Percentiles rank a stretch among this genome's conserved stretches.
Evolutionary conservation across 2,329 filamentous ascomycete genomes (phyloP).

Genomic region (Fusarium beomiforme): DNA sequence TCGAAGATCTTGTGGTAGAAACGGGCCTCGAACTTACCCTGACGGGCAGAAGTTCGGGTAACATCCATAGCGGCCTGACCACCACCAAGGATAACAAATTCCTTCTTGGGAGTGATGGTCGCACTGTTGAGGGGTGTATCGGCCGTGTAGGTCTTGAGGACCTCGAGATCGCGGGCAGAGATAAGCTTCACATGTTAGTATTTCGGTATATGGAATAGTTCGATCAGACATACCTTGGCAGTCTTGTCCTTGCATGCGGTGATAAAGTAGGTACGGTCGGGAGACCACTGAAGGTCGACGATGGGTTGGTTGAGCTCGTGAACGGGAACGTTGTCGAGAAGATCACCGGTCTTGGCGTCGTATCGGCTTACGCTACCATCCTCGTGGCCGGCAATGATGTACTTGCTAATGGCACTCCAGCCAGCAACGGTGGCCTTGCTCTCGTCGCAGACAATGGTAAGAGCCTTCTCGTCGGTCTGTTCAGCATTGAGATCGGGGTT

Average conservation of each 20-base stretch:
- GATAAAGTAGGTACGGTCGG: slow-evolving; percentile 97
- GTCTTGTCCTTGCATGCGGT: slow-evolving; percentile 98
- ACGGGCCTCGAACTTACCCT: slow-evolving; percentile 98
- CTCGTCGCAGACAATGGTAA: slow-evolving; percentile 93
- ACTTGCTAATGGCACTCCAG: slow-evolving; percentile 93
- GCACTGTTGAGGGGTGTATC: slow-evolving; percentile 98
- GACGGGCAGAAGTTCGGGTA: slow-evolving; percentile 89
- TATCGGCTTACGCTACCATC: slow-evolving; percentile 92
- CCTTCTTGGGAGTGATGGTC: slow-evolving; percentile 92
- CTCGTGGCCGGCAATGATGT: slow-evolving; percentile 97
- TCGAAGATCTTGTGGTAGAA: slow-evolving; percentile 99
- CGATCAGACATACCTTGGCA: slow-evolving; percentile 72
- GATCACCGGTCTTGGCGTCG: slow-evolving; percentile 90
- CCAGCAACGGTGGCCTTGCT: slow-evolving; percentile 98
- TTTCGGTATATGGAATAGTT: not conserved
- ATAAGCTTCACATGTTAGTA: slow-evolving; percentile 67
- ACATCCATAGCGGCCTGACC: slow-evolving; percentile 99
- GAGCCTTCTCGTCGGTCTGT: slow-evolving; percentile 82
- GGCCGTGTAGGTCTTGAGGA: slow-evolving; percentile 90
- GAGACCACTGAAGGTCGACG: slow-evolving; percentile 93
- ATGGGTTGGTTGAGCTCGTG: slow-evolving; percentile 88
- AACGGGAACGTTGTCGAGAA: slow-evolving; percentile 80
- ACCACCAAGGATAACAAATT: slow-evolving; percentile 97
- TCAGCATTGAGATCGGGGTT: slow-evolving; percentile 82
- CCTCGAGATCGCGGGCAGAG: slow-evolving; percentile 84